Evolutionary conservation across 345 rosid species (phyloP).

Genomic region (Populus tremula): DNA sequence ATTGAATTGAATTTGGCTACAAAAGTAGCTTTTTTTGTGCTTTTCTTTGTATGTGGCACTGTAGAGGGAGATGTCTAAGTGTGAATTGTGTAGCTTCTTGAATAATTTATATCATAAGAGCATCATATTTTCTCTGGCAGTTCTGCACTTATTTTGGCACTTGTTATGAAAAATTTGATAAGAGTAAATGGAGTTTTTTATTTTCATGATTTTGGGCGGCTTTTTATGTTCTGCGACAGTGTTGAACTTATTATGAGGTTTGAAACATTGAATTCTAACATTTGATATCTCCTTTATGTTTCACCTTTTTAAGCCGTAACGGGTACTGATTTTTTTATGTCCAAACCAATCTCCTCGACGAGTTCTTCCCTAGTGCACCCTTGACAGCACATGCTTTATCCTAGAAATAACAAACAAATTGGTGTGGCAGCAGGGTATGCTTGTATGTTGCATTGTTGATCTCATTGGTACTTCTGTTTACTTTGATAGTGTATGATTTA

Average conservation of each 20-base stretch:
- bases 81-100: constrained; percentile 18
- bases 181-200: neutral
- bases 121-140: neutral
- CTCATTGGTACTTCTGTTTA: neutral
- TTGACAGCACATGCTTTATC: neutral
- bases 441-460: neutral
- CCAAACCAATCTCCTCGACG: neutral
- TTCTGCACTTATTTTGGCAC: neutral
- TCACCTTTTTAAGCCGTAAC: neutral
- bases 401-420: neutral
- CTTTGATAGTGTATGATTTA: neutral
- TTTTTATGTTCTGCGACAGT: neutral
- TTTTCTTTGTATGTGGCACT: neutral
- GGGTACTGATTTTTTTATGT: neutral
- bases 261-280: neutral
- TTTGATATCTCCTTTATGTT: neutral
- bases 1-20: constrained; percentile 42
- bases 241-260: neutral
- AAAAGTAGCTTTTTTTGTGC: constrained; percentile 24
- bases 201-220: neutral
- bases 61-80: constrained; percentile 6
- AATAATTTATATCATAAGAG: constrained; percentile 17
- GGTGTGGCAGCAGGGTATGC: neutral
- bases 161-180: neutral
- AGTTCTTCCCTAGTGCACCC: neutral